Base-by-base conservation (phyloP, 2,329 filamentous ascomycete genomes). In the Aspergillus niger region DNA sequence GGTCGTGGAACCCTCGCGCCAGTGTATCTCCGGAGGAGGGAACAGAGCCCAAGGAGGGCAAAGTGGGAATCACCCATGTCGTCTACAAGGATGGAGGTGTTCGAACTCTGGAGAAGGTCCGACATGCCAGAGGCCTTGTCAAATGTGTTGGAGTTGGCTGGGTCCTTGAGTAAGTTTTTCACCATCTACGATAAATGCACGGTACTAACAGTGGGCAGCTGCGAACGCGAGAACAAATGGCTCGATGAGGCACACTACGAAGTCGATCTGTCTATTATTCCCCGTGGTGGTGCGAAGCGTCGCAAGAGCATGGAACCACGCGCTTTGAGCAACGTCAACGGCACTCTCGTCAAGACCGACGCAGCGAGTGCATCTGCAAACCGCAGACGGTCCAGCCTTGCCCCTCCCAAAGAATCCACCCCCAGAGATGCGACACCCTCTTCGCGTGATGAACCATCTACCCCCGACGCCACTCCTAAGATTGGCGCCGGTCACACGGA, bases 11-110 rank as follows among this genome's bases (percentile, higher is more conserved):
- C 69, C 86, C 86, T n/a, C 70, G 74, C n/a, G 67, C 74, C 17
- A 80, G 78, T 63, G 54, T 77, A 20, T 75, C 72, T 5, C 75
- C 74, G 6, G 68, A 69, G 17, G 74, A 74, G 48, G 69, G 65
- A 2, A 67, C 64, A n/a, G 72, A 74, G 8, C 65, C 72, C 5
- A 72, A 70, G 52, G 72, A 76, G 13, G 69, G 70, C 52, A 89
- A 87, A 72, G 80, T 91, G 61, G 90, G 89, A 5, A 91, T 96
- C 68, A 96, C 92, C 0, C 92, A 97, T 71, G 90, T 97, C 7
- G 86, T 97, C 6, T 97, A 88, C 81, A 97, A 96, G 74, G 92
- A 96, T 70, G 92, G 92, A 49, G 88, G 88, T 44, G 88, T 89
- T 70, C 83, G 89, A 26, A 96, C 92, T 0, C 77, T 97, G 65